Conservation (phyloP, 164 flowering plant genomes). For the Kingdonia uniflora region DNA sequence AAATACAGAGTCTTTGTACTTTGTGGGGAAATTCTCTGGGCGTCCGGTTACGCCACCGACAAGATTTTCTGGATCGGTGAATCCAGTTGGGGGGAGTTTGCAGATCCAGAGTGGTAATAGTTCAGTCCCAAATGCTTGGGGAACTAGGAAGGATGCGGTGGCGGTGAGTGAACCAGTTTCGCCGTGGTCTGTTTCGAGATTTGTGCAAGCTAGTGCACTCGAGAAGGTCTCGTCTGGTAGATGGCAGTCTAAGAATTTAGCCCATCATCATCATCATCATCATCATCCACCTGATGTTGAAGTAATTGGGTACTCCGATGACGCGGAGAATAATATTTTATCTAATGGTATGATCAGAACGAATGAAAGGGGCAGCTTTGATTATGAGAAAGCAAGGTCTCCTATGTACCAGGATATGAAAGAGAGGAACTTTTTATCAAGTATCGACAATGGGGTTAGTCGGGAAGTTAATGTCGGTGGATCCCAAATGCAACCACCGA, state of each 20-base stretch:
- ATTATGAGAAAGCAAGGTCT: slow-evolving; percentile 25
- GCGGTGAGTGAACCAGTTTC: slow-evolving; percentile 27
- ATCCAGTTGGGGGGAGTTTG: slow-evolving; percentile 19
- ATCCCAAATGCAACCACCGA: slow-evolving; percentile 18
- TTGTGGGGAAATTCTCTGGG: slow-evolving; percentile 16
- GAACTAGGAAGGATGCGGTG: slow-evolving; percentile 43
- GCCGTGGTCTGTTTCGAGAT: slow-evolving; percentile 38
- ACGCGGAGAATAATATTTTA: background rate
- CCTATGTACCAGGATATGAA: slow-evolving; percentile 21
- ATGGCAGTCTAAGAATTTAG: slow-evolving; percentile 68
- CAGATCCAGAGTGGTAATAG: slow-evolving; percentile 20
- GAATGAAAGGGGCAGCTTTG: slow-evolving; percentile 21
- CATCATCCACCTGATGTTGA: slow-evolving; percentile 40
- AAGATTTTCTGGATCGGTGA: slow-evolving; percentile 21
- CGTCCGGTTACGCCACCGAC: slow-evolving; percentile 19
- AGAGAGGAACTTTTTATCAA: background rate
- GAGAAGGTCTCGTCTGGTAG: slow-evolving; percentile 86
- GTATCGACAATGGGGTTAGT: slow-evolving; percentile 6
- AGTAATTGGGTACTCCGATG: slow-evolving; percentile 17
- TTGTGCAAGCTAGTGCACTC: slow-evolving; percentile 84
- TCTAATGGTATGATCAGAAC: slow-evolving; percentile 10
- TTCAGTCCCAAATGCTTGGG: slow-evolving; percentile 67
- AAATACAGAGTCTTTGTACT: slow-evolving; percentile 23
- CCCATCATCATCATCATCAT: slow-evolving; percentile 23
- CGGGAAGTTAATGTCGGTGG: slow-evolving; percentile 26